A percentile compares a stretch with the other conserved stretches of the same genome.
phyloP scores from a whole-genome alignment of 768 basidiomycete species.

The Kwoniella mangroviensis region DNA sequence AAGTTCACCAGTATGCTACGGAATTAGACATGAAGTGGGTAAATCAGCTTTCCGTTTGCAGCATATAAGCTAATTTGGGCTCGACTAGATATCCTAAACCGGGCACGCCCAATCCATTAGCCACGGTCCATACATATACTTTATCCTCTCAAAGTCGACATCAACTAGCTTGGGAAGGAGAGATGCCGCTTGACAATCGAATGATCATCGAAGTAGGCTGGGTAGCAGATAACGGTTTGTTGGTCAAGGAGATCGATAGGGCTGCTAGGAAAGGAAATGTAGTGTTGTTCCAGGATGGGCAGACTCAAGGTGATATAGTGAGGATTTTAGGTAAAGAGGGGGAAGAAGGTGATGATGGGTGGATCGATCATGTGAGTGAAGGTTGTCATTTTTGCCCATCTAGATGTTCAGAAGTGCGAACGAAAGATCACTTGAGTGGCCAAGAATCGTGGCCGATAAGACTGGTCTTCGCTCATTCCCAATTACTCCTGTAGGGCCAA shows the following conservation, averaged over 20 bases:
- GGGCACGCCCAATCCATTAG: conserved; percentile 72
- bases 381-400: conserved; percentile 30
- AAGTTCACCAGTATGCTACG: conserved; percentile 74
- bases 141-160: conserved; percentile 57
- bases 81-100: conserved; percentile 58
- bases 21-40: conserved; percentile 58
- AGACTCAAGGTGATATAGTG: conserved; percentile 65
- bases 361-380: conserved; percentile 84
- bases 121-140: conserved; percentile 73
- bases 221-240: conserved; percentile 74
- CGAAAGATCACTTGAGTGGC: no score
- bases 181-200: conserved; percentile 67
- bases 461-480: conserved; percentile 54
- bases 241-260: conserved; percentile 86
- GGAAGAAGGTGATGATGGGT: conserved; percentile 87
- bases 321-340: conserved; percentile 78
- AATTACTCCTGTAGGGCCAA: conserved; percentile 41
- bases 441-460: no score
- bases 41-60: neutral
- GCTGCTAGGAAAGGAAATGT: conserved; percentile 80
- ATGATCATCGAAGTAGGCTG: conserved; percentile 83
- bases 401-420: no score
- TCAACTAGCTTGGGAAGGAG: conserved; percentile 64
- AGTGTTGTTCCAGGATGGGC: conserved; percentile 69
- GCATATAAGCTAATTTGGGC: conserved; percentile 11